These are phyloP conservation scores for Scenedesmus sp. DNA, from an alignment of 163 green algal genomes.

Conservation along the genomic window DNA sequence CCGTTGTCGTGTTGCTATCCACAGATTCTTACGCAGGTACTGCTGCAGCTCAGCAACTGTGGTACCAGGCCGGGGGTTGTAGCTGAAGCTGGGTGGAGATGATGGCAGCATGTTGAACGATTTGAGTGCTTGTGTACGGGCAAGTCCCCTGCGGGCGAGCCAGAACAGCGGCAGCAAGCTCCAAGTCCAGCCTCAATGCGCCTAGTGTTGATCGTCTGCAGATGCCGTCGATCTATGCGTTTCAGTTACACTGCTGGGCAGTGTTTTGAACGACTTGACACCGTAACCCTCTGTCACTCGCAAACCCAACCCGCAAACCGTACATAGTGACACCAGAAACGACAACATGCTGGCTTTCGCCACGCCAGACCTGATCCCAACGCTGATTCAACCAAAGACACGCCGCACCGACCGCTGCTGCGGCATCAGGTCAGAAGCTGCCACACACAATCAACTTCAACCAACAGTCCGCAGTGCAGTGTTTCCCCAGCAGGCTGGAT, in stretches of 20 bases:
- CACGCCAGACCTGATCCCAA: too few relatives aligned
- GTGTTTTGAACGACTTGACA: too few relatives aligned
- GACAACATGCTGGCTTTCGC: too few relatives aligned
- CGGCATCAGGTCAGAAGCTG: neutral
- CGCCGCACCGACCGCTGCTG: neutral
- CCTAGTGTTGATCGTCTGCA: too few relatives aligned
- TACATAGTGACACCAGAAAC: too few relatives aligned
- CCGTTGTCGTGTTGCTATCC: neutral
- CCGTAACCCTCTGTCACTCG: too few relatives aligned
- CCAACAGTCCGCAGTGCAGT: too few relatives aligned
- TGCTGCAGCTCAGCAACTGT: conserved; percentile 4
- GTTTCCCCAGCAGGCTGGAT: too few relatives aligned
- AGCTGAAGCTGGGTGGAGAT: neutral
- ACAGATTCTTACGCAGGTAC: neutral
- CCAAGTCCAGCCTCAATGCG: neutral
- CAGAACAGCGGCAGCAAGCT: neutral
- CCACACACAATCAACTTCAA: neutral
- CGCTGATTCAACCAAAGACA: too few relatives aligned
- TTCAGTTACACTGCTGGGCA: too few relatives aligned
- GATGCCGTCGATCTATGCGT: too few relatives aligned
- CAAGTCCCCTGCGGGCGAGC: neutral
- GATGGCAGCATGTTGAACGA: neutral
- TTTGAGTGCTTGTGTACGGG: neutral
- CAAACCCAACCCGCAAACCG: too few relatives aligned
- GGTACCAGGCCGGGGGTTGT: neutral